Evolutionary conservation across 345 rosid genomes (phyloP).

Genomic region (Lepidium aucheri): DNA sequence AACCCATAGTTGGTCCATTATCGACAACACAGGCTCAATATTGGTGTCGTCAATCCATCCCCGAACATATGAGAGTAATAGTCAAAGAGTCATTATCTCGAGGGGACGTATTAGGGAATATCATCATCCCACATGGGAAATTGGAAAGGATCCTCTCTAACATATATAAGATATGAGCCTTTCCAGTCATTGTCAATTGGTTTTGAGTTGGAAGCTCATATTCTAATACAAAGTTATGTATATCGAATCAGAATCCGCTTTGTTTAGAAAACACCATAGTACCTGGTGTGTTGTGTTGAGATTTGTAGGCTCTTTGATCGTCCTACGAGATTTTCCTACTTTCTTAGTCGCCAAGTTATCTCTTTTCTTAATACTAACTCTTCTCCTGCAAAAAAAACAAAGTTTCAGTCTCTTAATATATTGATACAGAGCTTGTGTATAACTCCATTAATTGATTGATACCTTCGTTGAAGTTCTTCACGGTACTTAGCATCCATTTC

Average conservation of each 20-base stretch:
- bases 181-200: no score
- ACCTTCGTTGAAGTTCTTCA: slow-evolving; percentile 55
- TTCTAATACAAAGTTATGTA: no score
- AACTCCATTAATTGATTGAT: not conserved
- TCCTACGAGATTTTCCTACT: slow-evolving; percentile 32
- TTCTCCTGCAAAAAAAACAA: slow-evolving; percentile 39
- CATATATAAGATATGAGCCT: no score
- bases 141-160: no score
- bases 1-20: no score
- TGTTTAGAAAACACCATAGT: not conserved
- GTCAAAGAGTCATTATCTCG: no score
- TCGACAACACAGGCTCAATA: no score
- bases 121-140: no score
- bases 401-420: not conserved
- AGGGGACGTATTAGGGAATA: no score
- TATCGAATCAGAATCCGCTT: not conserved
- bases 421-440: not conserved
- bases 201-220: no score
- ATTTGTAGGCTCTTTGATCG: slow-evolving; percentile 29
- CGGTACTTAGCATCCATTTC: slow-evolving; percentile 74
- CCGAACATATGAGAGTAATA: no score
- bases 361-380: slow-evolving; percentile 29
- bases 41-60: no score
- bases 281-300: slow-evolving; percentile 35
- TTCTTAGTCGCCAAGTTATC: slow-evolving; percentile 35